Evolutionary conservation across 352 stramenopile species (phyloP).

Genomic region (Blastocystis sp.): DNA sequence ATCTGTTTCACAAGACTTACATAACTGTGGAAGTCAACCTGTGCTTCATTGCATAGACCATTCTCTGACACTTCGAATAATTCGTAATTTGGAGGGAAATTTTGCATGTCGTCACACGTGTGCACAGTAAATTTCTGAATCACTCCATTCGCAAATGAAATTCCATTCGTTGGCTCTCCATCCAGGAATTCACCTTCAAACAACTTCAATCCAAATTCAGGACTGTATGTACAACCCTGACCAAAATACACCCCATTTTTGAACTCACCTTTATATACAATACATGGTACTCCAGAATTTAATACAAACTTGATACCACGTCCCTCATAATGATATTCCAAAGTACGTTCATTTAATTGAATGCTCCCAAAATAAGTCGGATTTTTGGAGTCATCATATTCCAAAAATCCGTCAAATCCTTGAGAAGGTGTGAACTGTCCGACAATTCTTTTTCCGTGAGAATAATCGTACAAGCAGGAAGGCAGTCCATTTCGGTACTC

Average conservation of each 20-base stretch:
- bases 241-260: not conserved
- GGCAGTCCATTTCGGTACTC: not conserved
- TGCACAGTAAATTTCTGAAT: not conserved
- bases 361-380: not conserved
- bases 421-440: not conserved
- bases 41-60: not conserved
- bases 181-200: not conserved
- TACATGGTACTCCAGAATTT: not conserved
- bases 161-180: not conserved
- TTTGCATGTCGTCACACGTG: not conserved
- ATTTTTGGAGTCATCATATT: not conserved
- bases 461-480: not conserved
- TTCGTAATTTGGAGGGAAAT: not conserved
- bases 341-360: not conserved
- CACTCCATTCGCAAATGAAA: not conserved
- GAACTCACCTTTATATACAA: not conserved
- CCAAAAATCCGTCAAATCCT: not conserved
- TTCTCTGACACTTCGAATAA: not conserved
- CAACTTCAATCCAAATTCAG: not conserved
- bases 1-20: not conserved
- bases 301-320: not conserved
- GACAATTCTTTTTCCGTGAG: not conserved
- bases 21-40: not conserved
- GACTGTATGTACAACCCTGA: not conserved
- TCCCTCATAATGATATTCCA: not conserved